These are phyloP conservation scores for Gnaphalium uliginosum DNA, from an alignment of 129 eudicot genomes.

Conservation along the genomic window DNA sequence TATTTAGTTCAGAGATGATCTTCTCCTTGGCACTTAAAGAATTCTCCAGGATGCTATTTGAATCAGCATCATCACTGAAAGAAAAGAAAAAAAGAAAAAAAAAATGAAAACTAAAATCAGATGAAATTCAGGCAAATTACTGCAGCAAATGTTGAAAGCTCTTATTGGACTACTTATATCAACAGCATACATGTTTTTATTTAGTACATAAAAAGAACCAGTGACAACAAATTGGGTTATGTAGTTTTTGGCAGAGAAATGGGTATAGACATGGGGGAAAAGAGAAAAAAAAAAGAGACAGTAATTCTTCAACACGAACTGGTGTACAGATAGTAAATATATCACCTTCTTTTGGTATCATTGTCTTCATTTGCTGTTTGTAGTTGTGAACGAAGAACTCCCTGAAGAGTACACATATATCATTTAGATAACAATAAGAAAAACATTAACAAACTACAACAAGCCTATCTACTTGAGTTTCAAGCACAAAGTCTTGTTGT, in stretches of 20 bases:
- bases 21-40: constrained; percentile 91
- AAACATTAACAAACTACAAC: constrained; percentile 10
- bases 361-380: constrained; percentile 82
- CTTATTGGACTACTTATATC: not conserved
- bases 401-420: constrained; percentile 47
- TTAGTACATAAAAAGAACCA: not conserved
- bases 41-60: constrained; percentile 77
- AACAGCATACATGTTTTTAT: not conserved
- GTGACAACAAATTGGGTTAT: not conserved
- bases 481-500: constrained; percentile 3
- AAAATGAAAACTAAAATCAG: constrained; percentile 14
- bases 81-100: constrained; percentile 11
- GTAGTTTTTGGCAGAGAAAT: not conserved
- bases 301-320: not conserved
- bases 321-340: not conserved
- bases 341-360: constrained; percentile 70
- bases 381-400: constrained; percentile 71
- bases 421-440: constrained; percentile 12
- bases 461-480: not conserved
- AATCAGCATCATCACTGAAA: constrained; percentile 72
- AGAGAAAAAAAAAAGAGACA: not conserved
- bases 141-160: constrained; percentile 4
- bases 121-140: constrained; percentile 1
- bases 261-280: not conserved
- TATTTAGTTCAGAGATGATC: constrained; percentile 86